phyloP scores from a whole-genome alignment of 495 filamentous ascomycete species.

The Aspergillus nanangensis region DNA sequence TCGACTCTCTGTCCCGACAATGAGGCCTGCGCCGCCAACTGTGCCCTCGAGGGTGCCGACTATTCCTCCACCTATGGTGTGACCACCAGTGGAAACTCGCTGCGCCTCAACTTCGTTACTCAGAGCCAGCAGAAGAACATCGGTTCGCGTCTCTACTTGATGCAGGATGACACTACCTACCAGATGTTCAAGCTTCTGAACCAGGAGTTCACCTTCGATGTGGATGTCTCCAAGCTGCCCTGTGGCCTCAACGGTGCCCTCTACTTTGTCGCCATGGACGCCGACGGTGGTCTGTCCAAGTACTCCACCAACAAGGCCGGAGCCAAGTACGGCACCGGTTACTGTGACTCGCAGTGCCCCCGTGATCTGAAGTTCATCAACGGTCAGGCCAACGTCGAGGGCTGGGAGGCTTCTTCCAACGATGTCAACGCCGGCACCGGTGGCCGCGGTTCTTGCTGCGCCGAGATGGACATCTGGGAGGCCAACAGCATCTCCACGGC shows the following conservation, averaged over 20 bases:
- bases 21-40: constrained; percentile 50
- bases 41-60: constrained; percentile 57
- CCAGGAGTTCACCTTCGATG: constrained; percentile 65
- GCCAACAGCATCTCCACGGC: constrained; percentile 58
- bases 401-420: constrained; percentile 54
- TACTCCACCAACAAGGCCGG: constrained; percentile 59
- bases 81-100: constrained; percentile 44
- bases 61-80: constrained; percentile 56
- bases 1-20: constrained; percentile 48
- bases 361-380: constrained; percentile 65
- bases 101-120: constrained; percentile 55
- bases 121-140: constrained; percentile 37
- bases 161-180: constrained; percentile 52
- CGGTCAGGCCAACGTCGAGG: constrained; percentile 59
- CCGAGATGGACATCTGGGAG: constrained; percentile 72
- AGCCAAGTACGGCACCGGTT: constrained; percentile 69
- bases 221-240: constrained; percentile 59
- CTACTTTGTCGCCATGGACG: constrained; percentile 64
- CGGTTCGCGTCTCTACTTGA: constrained; percentile 59
- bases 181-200: constrained; percentile 54
- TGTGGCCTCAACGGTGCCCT: constrained; percentile 72
- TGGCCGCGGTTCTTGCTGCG: constrained; percentile 62
- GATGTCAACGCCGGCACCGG: constrained; percentile 58
- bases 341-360: constrained; percentile 72
- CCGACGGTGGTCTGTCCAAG: constrained; percentile 51